Evolutionary conservation across 2,329 filamentous ascomycete species (phyloP).

Genomic region (Ustilaginoidea virens): DNA sequence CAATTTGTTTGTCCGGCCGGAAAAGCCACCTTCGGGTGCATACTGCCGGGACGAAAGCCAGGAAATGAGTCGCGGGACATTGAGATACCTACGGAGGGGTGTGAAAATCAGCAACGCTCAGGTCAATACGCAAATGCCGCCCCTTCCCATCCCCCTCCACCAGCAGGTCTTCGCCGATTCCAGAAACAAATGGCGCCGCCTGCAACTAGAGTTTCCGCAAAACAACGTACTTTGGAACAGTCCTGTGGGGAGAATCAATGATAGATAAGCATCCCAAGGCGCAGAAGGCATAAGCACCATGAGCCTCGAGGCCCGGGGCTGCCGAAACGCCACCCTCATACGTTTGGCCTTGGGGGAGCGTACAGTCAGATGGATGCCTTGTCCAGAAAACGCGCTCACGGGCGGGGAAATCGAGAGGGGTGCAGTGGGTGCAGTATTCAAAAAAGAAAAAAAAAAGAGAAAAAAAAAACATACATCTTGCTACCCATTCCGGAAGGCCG

Average conservation of each 20-base stretch:
- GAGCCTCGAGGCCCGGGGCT: slow-evolving; percentile 75
- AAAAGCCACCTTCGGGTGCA: slow-evolving; percentile 81
- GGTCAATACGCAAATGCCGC: not conserved
- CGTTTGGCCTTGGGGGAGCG: slow-evolving; percentile 62
- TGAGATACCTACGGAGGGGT: slow-evolving; percentile 42
- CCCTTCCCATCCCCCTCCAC: not conserved
- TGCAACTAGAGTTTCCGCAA: too few relatives aligned
- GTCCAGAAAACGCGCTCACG: too few relatives aligned
- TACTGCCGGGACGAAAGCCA: slow-evolving; percentile 89
- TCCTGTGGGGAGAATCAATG: slow-evolving; percentile 61
- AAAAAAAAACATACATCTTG: slow-evolving; percentile 47
- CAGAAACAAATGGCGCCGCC: too few relatives aligned
- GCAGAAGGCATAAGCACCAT: slow-evolving; percentile 94
- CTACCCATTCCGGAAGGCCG: slow-evolving; percentile 64
- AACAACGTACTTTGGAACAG: slow-evolving; percentile 50
- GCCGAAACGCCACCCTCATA: slow-evolving; percentile 89
- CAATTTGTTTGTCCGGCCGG: slow-evolving; percentile 90
- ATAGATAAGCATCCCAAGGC: slow-evolving; percentile 80
- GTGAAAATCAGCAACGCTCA: slow-evolving; percentile 17
- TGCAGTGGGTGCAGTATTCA: too few relatives aligned
- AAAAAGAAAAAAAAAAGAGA: not conserved
- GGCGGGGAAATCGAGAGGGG: too few relatives aligned
- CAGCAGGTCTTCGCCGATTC: too few relatives aligned
- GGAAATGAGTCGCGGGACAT: slow-evolving; percentile 60
- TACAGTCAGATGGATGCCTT: too few relatives aligned